Conservation (phyloP, 768 basidiomycete genomes). For the Nidularia pulvinata region DNA sequence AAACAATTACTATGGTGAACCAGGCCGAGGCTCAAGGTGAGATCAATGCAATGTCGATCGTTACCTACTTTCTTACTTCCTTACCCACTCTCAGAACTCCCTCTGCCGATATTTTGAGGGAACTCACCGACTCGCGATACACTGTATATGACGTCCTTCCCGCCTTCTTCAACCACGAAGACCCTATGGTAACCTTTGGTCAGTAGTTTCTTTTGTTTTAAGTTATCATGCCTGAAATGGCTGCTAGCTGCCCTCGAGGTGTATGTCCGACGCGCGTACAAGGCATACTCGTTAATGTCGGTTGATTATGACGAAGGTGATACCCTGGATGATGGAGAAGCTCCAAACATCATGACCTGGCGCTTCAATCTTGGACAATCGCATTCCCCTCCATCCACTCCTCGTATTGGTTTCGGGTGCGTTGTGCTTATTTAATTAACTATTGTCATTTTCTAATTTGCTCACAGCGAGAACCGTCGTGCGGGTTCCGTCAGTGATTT, state of each 20-base stretch:
- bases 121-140: slow-evolving; percentile 95
- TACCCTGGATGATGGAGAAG: slow-evolving; percentile 78
- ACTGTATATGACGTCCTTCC: slow-evolving; percentile 98
- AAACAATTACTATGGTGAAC: slow-evolving; percentile 89
- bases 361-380: slow-evolving; percentile 93
- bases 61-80: not conserved
- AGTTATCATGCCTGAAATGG: slow-evolving; percentile 1
- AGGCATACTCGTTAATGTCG: slow-evolving; percentile 88
- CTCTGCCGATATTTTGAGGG: slow-evolving; percentile 83
- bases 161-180: slow-evolving; percentile 89
- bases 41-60: slow-evolving; percentile 4
- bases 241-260: slow-evolving; percentile 88
- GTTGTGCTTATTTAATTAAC: slow-evolving; percentile 6
- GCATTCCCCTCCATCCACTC: slow-evolving; percentile 85
- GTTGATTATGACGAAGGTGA: slow-evolving; percentile 97
- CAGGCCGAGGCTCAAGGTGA: slow-evolving; percentile 60
- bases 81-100: slow-evolving; percentile 57
- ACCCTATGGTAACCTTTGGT: slow-evolving; percentile 86
- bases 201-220: slow-evolving; percentile 13
- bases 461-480: slow-evolving; percentile 59
- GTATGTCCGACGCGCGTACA: slow-evolving; percentile 94
- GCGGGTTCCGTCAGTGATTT: slow-evolving; percentile 96
- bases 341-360: slow-evolving; percentile 85
- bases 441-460: not conserved
- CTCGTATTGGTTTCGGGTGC: slow-evolving; percentile 56